Evolutionary conservation across 78 protist species (phyloP).

Genomic region (Salpingoeca rosetta): DNA sequence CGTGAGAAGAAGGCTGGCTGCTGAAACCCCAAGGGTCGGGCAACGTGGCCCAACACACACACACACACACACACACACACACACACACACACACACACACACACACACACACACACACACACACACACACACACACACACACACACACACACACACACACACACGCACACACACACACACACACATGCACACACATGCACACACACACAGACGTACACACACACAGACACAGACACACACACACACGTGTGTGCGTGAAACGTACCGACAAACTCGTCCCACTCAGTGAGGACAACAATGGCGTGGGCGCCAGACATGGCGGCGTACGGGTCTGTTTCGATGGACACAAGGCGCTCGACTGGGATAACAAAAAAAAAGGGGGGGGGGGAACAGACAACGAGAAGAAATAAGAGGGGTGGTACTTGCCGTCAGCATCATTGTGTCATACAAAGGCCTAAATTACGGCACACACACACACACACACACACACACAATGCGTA

Average conservation of each 20-base stretch:
- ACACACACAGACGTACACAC: too few relatives aligned
- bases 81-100: too few relatives aligned
- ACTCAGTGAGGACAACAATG: constrained; percentile 79
- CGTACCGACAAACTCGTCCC: constrained; percentile 80
- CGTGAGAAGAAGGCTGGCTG: too few relatives aligned
- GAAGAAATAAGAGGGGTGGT: too few relatives aligned
- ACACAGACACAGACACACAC: too few relatives aligned
- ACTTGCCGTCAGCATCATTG: background rate
- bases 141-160: background rate
- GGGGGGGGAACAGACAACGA: too few relatives aligned
- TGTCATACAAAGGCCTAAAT: background rate
- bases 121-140: background rate
- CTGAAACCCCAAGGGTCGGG: background rate
- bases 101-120: background rate
- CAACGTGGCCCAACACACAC: background rate
- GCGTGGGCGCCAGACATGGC: constrained; percentile 75
- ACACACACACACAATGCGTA: background rate
- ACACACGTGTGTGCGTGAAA: too few relatives aligned
- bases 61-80: background rate
- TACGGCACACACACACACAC: background rate
- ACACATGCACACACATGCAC: background rate
- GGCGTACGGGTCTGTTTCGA: constrained; percentile 23
- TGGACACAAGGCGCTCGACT: background rate
- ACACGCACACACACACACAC: background rate
- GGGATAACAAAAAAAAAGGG: too few relatives aligned